Evolutionary conservation across 2,329 filamentous ascomycete species (phyloP).

Genomic region (Colletotrichum viniferum): DNA sequence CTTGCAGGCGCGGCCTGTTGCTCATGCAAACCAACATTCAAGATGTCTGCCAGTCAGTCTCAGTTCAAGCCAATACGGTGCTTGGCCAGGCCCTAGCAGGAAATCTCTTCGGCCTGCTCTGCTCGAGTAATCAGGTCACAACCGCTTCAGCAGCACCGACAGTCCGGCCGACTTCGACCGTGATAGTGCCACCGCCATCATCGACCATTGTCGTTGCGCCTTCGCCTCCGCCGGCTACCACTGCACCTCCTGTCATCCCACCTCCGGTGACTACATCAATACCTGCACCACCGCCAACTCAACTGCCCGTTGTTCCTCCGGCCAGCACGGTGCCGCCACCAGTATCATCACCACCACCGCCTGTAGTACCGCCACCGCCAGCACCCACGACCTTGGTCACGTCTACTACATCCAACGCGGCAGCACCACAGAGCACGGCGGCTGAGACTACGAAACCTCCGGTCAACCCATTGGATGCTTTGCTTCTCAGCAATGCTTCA

Average conservation of each 20-base stretch:
- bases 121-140: conserved; percentile 20
- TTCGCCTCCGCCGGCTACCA: not conserved
- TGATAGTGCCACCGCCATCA: not conserved
- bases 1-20: conserved; percentile 35
- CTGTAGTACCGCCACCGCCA: not conserved
- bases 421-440: not conserved
- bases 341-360: not conserved
- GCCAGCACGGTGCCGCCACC: not conserved
- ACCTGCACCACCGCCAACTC: not conserved
- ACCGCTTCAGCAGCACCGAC: not conserved
- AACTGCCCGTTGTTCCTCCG: not conserved
- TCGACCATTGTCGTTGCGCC: not conserved
- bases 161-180: not conserved
- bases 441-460: not conserved
- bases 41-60: conserved; percentile 28
- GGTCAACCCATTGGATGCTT: conserved; percentile 12
- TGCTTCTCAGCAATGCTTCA: conserved; percentile 1
- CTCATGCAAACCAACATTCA: conserved; percentile 32
- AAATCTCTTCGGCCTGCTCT: conserved; percentile 40
- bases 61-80: conserved; percentile 33
- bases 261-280: not conserved
- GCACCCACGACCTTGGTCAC: not conserved
- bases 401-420: not conserved
- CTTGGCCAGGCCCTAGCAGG: conserved; percentile 40
- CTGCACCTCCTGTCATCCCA: not conserved